Base-by-base conservation (phyloP, 1,284 basidiomycete species). In the Trichosporon ovoides region DNA sequence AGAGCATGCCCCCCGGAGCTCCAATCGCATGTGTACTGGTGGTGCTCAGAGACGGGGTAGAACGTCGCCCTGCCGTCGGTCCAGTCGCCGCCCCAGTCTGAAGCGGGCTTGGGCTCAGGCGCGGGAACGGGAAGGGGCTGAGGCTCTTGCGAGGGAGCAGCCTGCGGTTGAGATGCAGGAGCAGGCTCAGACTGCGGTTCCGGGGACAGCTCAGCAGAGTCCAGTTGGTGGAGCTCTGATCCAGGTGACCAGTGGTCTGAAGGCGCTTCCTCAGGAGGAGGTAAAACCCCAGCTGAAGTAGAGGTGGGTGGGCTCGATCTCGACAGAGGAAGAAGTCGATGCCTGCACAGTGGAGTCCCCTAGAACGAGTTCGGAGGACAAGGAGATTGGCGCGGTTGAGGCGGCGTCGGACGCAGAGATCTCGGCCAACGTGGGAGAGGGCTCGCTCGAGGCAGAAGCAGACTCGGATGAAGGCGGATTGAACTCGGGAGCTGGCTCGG, bases 131-230 rank as follows among this genome's bases (percentile, higher is more conserved):
- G 55, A 49, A 6, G 3, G 35, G 35, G 35, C 12, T 13, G 6
- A 37, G 62, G 14, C 31, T 34, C 43, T 22, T 57, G 51, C 13
- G 60, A 37, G 28, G 62, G 18, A 11, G 28, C n/a, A 18, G 52
- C 20, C 24, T 43, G 18, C 7, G 52, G 38, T 18, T 33, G 11
- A 22, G 38, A 22, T 16, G n/a, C 19, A n/a, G 36, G 51, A 10
- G 20, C 38, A 37, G 62, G 56, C 19, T 59, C 43, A 31, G 63
- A 33, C 31, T 34, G 38, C 28, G 59, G 55, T 22, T 55, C 20
- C 16, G 65, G 43, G 9, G 28, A 19, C 18, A 58, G 16, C 40
- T 46, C 46, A n/a, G 56, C 40, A 14, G 40, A 20, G 16, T 31
- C 28, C 28, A 31, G 28, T 31, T 31, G 28, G 28, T 31, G 4